phyloP scores from a whole-genome alignment of 352 stramenopile genomes.

The Elongisporangium prolatum region DNA sequence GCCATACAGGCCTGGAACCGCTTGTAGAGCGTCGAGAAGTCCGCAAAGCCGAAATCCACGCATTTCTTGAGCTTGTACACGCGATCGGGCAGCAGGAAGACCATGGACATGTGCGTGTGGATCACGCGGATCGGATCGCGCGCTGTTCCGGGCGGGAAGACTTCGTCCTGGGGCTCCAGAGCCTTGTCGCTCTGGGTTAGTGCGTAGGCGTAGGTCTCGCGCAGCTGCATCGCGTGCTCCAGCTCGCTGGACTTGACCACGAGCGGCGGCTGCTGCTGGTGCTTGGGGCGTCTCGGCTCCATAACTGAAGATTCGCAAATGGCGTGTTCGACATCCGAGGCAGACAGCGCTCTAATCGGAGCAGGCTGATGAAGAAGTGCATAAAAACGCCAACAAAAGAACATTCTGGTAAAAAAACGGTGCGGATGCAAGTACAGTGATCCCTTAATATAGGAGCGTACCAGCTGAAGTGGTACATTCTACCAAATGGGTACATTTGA shows the following conservation, averaged over 20 bases:
- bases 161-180: conserved; percentile 6
- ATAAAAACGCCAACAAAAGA: background rate
- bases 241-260: conserved; percentile 35
- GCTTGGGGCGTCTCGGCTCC: conserved; percentile 58
- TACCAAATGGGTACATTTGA: background rate
- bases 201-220: conserved; percentile 25
- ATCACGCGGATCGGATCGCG: conserved; percentile 26
- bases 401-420: background rate
- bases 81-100: conserved; percentile 44
- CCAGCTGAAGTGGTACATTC: background rate
- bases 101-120: conserved; percentile 77
- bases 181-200: conserved; percentile 1
- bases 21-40: conserved; percentile 71
- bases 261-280: conserved; percentile 56
- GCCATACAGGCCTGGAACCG: conserved; percentile 66
- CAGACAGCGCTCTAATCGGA: background rate
- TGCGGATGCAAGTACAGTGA: background rate
- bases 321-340: background rate
- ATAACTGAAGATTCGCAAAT: conserved; percentile 14
- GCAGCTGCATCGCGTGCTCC: conserved; percentile 32
- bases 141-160: conserved; percentile 12
- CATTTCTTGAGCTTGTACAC: conserved; percentile 78
- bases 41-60: conserved; percentile 69
- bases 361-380: background rate
- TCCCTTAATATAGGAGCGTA: background rate